phyloP scores from a whole-genome alignment of 441 rosid genomes.

The Sinapis alba region DNA sequence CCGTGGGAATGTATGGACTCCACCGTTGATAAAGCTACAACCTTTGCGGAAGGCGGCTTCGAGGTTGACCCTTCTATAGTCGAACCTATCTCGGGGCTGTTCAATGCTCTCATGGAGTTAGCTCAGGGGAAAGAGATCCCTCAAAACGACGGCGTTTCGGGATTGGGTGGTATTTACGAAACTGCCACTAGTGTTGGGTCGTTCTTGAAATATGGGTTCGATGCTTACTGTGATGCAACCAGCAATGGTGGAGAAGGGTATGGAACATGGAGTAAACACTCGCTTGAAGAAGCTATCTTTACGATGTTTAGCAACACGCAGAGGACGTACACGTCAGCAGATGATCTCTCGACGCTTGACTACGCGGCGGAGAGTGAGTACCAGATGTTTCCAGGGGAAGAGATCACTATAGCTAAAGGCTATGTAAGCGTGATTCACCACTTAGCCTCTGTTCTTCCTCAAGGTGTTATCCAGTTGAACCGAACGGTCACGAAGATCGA shows the following conservation, averaged over 20 bases:
- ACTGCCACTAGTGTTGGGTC: conserved; percentile 60
- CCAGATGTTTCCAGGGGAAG: conserved; percentile 90
- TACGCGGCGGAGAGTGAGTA: conserved; percentile 90
- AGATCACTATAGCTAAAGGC: conserved; percentile 92
- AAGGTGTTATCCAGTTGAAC: conserved; percentile 67
- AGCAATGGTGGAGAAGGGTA: conserved; percentile 36
- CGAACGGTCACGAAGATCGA: conserved; percentile 64
- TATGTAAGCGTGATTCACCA: conserved; percentile 68
- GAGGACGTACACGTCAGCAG: conserved; percentile 91
- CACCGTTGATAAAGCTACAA: conserved; percentile 50
- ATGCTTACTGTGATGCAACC: conserved; percentile 55
- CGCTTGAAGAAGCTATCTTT: conserved; percentile 74
- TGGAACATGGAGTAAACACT: conserved; percentile 56
- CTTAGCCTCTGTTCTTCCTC: conserved; percentile 81
- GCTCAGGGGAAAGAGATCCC: conserved; percentile 61
- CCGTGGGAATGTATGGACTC: conserved; percentile 99
- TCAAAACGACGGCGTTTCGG: conserved; percentile 28
- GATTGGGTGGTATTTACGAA: conserved; percentile 39
- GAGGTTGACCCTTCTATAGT: conserved; percentile 56
- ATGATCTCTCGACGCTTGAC: conserved; percentile 74
- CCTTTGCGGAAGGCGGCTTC: conserved; percentile 79
- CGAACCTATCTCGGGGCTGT: conserved; percentile 57
- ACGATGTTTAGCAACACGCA: conserved; percentile 74
- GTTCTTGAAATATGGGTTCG: conserved; percentile 68
- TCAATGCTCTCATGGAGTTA: conserved; percentile 76